Base-by-base conservation (phyloP, 768 basidiomycete species). In the Chiua virens region DNA sequence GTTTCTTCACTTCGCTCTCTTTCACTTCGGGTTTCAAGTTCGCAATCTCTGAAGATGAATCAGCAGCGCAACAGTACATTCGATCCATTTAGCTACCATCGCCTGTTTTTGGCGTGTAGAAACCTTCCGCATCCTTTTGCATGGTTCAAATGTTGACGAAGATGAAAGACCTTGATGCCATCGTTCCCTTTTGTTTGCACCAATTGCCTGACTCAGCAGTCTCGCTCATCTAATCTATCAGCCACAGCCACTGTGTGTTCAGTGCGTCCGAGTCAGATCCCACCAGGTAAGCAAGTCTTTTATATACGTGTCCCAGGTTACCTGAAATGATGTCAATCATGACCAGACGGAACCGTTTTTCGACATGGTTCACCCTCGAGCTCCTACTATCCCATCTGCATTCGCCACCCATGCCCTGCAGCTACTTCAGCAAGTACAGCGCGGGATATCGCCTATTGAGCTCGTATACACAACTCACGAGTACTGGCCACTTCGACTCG, bases 101-200 rank as follows among this genome's bases (percentile, higher is more conserved):
- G 11, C 61, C 53, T 28, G 63, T 34, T 49, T 72, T 74, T 7
- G 86, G 77, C 18, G 77, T 82, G 63, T 86, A 89, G 68, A 91
- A 90, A 2, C 89, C 89, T 48, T 91, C 89, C 46, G 80, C 86
- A 68, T 89, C 87, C 71, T 86, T 90, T 65, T 86, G 76, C 78
- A 87, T 79, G 49, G 58, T 66, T 51, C 61, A 47, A 45, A 42
- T 25, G 52, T 51, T 43, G 54, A 49, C 42, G 35, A 49, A 40
- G 55, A 53, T 23, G 46, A 36, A 21, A 44, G 32, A 30, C 28
- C 10, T 30, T 8, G 10, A 30, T 18, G 36, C 30, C 25, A 15
- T 37, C 27, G 46, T 40, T 52, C 41, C 18, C 14, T 37, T 27
- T 41, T 30, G 28, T 30, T 37, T 44, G 13, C 4, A 20, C 23